These are phyloP conservation scores for Mortierella sp. DNA, from an alignment of 371 early-diverging fungal genomes.

Conservation along the genomic window DNA sequence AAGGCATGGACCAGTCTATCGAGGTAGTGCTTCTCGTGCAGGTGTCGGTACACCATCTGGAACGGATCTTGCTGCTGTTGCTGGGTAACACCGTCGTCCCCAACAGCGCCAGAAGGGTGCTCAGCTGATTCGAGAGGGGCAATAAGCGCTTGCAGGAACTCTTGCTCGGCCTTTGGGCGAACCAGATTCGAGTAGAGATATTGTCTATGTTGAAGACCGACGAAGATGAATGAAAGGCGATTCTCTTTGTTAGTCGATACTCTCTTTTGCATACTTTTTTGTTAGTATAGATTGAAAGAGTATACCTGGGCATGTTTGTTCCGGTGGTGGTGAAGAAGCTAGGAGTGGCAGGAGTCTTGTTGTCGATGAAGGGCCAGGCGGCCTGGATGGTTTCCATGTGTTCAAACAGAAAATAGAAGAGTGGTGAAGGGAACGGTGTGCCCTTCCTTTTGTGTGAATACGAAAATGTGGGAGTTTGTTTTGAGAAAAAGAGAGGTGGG, in stretches of 20 bases:
- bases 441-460: not conserved
- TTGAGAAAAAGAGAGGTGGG: too few relatives aligned
- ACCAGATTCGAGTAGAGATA: not conserved
- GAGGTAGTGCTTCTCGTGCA: constrained; percentile 38
- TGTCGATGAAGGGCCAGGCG: constrained; percentile 4
- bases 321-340: not conserved
- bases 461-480: not conserved
- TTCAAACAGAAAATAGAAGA: not conserved
- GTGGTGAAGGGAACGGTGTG: not conserved
- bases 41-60: constrained; percentile 19
- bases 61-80: constrained; percentile 10
- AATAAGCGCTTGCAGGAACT: constrained; percentile 10
- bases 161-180: not conserved
- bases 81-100: not conserved
- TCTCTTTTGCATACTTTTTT: not conserved
- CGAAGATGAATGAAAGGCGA: not conserved
- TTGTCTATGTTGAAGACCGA: not conserved
- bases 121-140: not conserved
- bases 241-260: not conserved
- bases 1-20: constrained; percentile 39
- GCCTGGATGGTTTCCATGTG: constrained; percentile 15
- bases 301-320: not conserved
- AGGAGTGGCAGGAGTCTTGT: not conserved
- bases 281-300: too few relatives aligned
- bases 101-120: not conserved